A percentile compares a stretch with the other conserved stretches of the same genome.
These are phyloP conservation scores for Vaccinium darrowii DNA, from an alignment of 148 eudicot species.

Conservation along the genomic window DNA sequence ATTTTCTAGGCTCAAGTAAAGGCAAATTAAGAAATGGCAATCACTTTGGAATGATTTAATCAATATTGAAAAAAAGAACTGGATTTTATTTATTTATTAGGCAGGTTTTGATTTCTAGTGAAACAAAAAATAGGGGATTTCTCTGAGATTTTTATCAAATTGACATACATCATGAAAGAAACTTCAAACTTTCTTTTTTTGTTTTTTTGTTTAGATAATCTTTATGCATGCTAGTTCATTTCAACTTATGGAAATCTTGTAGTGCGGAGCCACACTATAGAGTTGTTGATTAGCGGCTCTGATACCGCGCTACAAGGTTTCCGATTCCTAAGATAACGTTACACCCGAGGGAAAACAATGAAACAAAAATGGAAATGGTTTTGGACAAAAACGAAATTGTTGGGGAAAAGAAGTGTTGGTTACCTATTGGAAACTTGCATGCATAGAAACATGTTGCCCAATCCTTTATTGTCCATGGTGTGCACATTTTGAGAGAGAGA, in stretches of 20 bases:
- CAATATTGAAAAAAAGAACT: not conserved
- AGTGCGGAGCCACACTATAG: no score
- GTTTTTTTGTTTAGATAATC: not conserved
- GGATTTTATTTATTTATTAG: not conserved
- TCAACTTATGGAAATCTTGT: not conserved
- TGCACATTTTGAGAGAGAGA: constrained; percentile 20
- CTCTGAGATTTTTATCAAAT: not conserved
- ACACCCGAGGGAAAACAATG: not conserved
- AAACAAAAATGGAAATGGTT: no score
- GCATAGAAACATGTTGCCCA: constrained; percentile 26
- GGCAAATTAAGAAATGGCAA: not conserved
- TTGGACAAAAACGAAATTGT: not conserved
- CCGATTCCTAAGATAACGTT: no score
- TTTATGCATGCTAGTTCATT: not conserved
- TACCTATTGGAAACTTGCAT: constrained; percentile 34
- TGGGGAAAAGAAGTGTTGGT: not conserved
- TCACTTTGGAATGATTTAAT: not conserved
- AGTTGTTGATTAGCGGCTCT: no score
- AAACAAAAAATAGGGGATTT: not conserved
- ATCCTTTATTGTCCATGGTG: constrained; percentile 25
- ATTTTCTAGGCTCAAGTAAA: not conserved
- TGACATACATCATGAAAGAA: not conserved
- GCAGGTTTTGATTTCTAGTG: not conserved
- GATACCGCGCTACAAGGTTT: no score
- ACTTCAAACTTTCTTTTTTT: no score